Conservation (phyloP, 2,329 filamentous ascomycete genomes). For the Clonostachys rhizophaga region DNA sequence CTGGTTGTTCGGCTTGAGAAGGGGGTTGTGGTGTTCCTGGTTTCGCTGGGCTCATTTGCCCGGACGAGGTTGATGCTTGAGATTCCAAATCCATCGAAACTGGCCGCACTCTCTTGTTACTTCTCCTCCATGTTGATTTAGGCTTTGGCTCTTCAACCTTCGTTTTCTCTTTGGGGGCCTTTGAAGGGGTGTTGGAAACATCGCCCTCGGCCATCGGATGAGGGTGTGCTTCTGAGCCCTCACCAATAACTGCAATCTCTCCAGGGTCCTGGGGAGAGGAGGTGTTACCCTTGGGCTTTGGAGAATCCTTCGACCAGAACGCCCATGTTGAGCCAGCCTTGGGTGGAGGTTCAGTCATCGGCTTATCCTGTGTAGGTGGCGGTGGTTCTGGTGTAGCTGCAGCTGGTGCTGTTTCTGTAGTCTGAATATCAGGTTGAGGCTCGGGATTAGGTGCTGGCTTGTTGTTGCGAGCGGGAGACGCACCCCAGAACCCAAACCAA, state of each 20-base stretch:
- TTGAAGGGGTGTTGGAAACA: conserved; percentile 23
- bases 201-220: conserved; percentile 38
- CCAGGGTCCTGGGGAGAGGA: conserved; percentile 21
- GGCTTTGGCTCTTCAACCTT: conserved; percentile 21
- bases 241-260: conserved; percentile 51
- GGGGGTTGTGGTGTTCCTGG: conserved; percentile 2
- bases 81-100: conserved; percentile 43
- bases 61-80: conserved; percentile 20
- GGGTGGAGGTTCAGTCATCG: conserved; percentile 16
- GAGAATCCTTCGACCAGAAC: conserved; percentile 67
- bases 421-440: conserved; percentile 6
- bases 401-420: too few species aligned
- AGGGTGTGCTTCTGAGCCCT: conserved; percentile 52
- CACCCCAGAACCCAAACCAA: conserved; percentile 36
- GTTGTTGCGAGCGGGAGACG: conserved; percentile 6
- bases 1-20: too few species aligned
- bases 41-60: conserved; percentile 10
- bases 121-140: conserved; percentile 30
- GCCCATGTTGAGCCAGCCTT: conserved; percentile 68
- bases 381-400: too few species aligned
- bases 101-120: conserved; percentile 42
- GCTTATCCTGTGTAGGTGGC: too few species aligned
- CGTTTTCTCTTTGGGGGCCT: conserved; percentile 6
- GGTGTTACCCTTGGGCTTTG: conserved; percentile 16
- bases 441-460: conserved; percentile 19